Evolutionary conservation across 495 filamentous ascomycete species (phyloP).

Genomic region (Neurospora sp.): DNA sequence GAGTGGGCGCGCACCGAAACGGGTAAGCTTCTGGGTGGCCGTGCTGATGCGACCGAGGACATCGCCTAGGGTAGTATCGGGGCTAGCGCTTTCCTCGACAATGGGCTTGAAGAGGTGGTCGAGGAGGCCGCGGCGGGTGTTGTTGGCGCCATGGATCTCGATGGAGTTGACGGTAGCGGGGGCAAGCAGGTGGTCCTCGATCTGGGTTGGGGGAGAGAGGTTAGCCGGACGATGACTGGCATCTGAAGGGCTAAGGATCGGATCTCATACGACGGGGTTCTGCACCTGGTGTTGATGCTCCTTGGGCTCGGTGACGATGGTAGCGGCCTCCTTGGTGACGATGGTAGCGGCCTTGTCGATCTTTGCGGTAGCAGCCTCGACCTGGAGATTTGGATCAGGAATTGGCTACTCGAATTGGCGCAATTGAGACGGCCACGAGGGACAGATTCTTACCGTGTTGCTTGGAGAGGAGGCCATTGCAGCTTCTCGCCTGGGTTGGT

Average conservation of each 20-base stretch:
- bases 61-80: slow-evolving; percentile 64
- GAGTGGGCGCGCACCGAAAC: slow-evolving; percentile 53
- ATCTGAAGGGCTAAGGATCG: neutral
- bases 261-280: neutral
- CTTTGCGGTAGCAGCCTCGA: neutral
- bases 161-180: slow-evolving; percentile 70
- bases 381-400: neutral
- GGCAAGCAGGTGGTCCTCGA: slow-evolving; percentile 64
- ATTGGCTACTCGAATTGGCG: neutral
- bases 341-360: neutral
- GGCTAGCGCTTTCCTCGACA: slow-evolving; percentile 54
- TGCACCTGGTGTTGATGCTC: neutral
- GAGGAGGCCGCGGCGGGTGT: slow-evolving; percentile 73
- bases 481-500: neutral
- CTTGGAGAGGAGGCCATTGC: slow-evolving; percentile 11
- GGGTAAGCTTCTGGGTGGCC: slow-evolving; percentile 62
- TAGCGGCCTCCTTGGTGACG: neutral
- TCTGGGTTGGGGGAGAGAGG: slow-evolving; percentile 24
- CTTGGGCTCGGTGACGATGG: neutral
- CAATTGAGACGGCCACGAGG: neutral
- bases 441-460: slow-evolving; percentile 10
- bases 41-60: slow-evolving; percentile 58
- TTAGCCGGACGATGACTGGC: neutral
- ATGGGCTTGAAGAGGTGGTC: slow-evolving; percentile 68
- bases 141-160: slow-evolving; percentile 63